Base-by-base conservation (phyloP, 169 alveolate species). In the Theileria equi region DNA sequence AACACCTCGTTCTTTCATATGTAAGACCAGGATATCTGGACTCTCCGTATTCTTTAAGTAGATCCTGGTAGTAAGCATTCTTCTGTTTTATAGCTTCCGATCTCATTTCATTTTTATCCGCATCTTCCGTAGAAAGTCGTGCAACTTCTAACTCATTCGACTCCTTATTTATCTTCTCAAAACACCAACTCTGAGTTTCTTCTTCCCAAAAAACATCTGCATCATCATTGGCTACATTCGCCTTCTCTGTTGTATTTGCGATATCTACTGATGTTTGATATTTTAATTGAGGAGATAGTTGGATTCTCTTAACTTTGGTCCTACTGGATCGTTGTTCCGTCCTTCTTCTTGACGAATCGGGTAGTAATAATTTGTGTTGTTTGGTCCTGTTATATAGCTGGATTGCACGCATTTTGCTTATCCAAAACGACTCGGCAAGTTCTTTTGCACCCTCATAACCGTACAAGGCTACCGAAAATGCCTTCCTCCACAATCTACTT, bases 401-500 rank as follows among this genome's bases (percentile, higher is more conserved):
- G 48, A 82, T 70, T 17, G 80, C 77, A 16, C 83, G 64, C 81
- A 66, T 64, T 38, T 78, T 61, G 17, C 76, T 78, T 31, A 59
- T 40, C 86, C 86, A 78, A 53, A 71, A 82, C 17, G 38, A 43
- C 45, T 82, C 90, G 0, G 90, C 90, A 53, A 82, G 48, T 26
- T 82, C 88, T 72, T 71, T 82, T 0, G 90, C 88, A 6, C 86
- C 83, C 10, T 82, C 70, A 36, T 40, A 32, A 4, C 90, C 90
- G 55, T 59, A 82, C 54, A 70, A 52, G 13, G 23, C 16, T 0
- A 78, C 80, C n/a, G 76, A 50, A 28, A 78, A 82, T 19, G 73
- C 58, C 41, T 70, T 76, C 17, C 90, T 38, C 77, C 81, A 77
- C 17, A 70, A 70, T 8, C 90, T 50, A 28, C 90, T 88, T 26